These are phyloP conservation scores for Cystofilobasidium bisporidii DNA, from an alignment of 768 basidiomycete species.

Conservation along the genomic window DNA sequence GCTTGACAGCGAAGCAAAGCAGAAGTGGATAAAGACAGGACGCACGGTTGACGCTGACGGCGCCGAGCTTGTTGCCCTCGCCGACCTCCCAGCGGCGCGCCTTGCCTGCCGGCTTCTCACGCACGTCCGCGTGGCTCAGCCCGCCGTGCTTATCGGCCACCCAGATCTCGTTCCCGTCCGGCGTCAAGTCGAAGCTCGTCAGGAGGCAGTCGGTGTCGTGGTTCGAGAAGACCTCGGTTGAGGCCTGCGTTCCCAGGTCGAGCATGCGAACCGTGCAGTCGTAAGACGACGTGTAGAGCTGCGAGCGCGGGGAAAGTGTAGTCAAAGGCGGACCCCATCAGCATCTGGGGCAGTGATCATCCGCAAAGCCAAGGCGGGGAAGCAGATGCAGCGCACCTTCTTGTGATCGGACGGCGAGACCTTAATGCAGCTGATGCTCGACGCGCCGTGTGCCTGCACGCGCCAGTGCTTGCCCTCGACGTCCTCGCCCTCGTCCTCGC, in stretches of 20 bases:
- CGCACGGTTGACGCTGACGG: slow-evolving; percentile 39
- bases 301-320: neutral
- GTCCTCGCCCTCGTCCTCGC: slow-evolving; percentile 29
- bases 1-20: neutral
- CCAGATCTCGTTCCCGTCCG: slow-evolving; percentile 38
- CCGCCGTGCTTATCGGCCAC: slow-evolving; percentile 33
- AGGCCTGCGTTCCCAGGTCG: slow-evolving; percentile 38
- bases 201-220: slow-evolving; percentile 39
- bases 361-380: too few species aligned
- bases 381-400: slow-evolving; percentile 31
- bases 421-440: slow-evolving; percentile 39
- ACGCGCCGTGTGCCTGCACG: slow-evolving; percentile 38
- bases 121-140: slow-evolving; percentile 38
- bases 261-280: slow-evolving; percentile 42
- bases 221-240: slow-evolving; percentile 40
- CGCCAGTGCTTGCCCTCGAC: slow-evolving; percentile 34
- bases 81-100: slow-evolving; percentile 32
- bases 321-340: too few species aligned
- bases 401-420: slow-evolving; percentile 39
- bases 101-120: slow-evolving; percentile 33
- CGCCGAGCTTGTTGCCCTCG: slow-evolving; percentile 39
- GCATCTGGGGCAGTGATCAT: too few species aligned
- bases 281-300: slow-evolving; percentile 42
- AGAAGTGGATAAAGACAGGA: neutral
- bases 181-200: slow-evolving; percentile 42